Conservation (phyloP, 345 rosid genomes). For the Eucalyptus camaldulensis region DNA sequence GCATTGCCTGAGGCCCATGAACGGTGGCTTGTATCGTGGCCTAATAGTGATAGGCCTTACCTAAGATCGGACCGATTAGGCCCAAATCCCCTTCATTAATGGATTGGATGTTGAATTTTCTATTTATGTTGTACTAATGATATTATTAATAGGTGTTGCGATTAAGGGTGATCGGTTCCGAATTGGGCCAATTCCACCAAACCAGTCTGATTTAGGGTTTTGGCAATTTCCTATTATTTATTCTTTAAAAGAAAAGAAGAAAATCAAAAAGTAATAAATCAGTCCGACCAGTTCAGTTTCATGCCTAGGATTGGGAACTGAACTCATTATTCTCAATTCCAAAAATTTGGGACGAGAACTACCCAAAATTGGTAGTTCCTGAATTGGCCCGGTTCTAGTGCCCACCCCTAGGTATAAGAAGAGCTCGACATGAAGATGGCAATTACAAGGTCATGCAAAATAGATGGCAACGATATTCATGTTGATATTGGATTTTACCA, state of each 20-base stretch:
- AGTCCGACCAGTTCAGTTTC: accelerated
- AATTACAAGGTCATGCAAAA: background rate
- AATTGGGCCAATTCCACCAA: accelerated
- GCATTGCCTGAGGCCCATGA: background rate
- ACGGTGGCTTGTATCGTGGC: background rate
- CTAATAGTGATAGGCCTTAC: background rate
- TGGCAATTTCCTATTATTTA: background rate
- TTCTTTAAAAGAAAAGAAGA: background rate
- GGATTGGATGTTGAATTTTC: background rate
- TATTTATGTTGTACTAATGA: background rate
- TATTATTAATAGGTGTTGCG: background rate
- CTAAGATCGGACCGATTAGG: background rate
- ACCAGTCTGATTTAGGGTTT: background rate
- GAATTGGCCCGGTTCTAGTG: accelerated
- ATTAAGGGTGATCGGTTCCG: background rate
- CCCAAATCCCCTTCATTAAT: background rate
- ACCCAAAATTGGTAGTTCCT: accelerated
- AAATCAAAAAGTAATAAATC: background rate
- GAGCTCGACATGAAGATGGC: background rate
- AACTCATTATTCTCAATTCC: accelerated
- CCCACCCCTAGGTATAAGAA: background rate
- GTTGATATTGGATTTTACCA: background rate
- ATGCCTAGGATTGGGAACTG: accelerated
- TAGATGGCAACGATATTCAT: accelerated
- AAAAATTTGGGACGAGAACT: no score